Evolutionary conservation across 1,284 basidiomycete species (phyloP), one percentile per base, ranked within the genome.

Genomic region (Leccinum angustisporum): DNA sequence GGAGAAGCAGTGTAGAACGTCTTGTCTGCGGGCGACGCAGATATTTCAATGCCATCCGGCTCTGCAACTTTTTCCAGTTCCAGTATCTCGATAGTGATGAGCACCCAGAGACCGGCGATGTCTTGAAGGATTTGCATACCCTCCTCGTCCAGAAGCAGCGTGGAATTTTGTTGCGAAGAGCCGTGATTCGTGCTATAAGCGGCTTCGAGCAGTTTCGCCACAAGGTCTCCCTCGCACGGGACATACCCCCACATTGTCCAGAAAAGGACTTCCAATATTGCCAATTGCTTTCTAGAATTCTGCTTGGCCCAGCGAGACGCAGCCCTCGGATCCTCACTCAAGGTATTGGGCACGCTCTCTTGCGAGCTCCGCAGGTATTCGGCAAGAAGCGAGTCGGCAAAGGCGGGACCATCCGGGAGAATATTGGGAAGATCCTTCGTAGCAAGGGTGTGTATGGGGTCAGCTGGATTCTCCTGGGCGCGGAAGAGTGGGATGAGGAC

Each of bases 241-340:
- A 86, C 84, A 62, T 86, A 87, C n/a, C 84, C 86, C 85, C 90
- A 94, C 84, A 93, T 87, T 3, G 87, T 82, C 83, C 92, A 92
- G 72, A 95, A 96, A 34, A 94, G 79, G 38, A 94, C 84, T 68
- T 96, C 94, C 53, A 95, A 78, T 25, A 94, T 73, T 8, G 88
- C 86, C 33, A 95, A 79, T 70, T 95, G 94, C 72, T 95, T 91
- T 69, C 84, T 86, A 18, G 85, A 72, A 67, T 87, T 88, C 70
- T 94, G 92, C 72, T 92, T 94, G 18, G 87, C 89, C 88, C 91
- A 93, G 43, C 81, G 78, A 4, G 86, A 81, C 2, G 89, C 86
- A 30, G 83, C 80, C 60, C 81, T 81, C 1, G 90, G 86, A 58
- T 91, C 83, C 10, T 77, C 75, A 14, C 76, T 77, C 36, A 86